Base-by-base conservation (phyloP, 2,329 filamentous ascomycete species). In the Penicillium psychrosexuale region DNA sequence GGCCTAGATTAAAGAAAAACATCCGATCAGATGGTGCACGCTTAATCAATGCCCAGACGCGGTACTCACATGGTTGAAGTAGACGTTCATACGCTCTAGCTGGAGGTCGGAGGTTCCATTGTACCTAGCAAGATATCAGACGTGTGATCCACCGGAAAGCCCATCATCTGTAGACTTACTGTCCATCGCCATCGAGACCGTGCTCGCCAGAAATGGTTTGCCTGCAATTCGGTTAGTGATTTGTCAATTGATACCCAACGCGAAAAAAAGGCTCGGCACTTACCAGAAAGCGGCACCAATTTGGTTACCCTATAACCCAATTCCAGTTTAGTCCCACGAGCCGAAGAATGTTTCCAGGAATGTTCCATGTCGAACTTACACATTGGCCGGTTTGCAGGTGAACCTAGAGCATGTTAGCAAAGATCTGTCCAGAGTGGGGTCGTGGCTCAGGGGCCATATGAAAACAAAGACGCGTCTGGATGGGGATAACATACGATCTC, bases 381-480 rank as follows among this genome's bases (percentile, higher is more conserved):
- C 94, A 97, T 87, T 99, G 94, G 80, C 94, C 94, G 85, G 94
- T 99, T 84, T 99, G 94, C 72, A 99, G 91, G 82, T 99, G 94
- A 81, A 97, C 93, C 93, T 97, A 64, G 64, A 78, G 72, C 74
- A 84, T 45, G 61, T 69, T 63, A 73, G 73, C 67, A 68, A 58
- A 50, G 60, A 61, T 61, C 51, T 54, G 51, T 50, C 45, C 33
- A 34, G 65, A 68, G 68, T 69, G 69, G 71, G 68, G 71, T 67
- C 51, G 61, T 51, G 52, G 33, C 55, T 71, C 65, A 71, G 69
- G 66, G 69, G 66, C 38, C 51, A 9, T 61, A 59, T 47, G 48
- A 60, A 65, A 66, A 60, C 56, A 55, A 64, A 66, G 66, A 75
- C 73, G 74, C 71, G 73, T 75, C 64, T 60, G 59, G 57, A 44